Conservation (phyloP, 768 basidiomycete species). For the Cantharellus cinnabarinus region DNA sequence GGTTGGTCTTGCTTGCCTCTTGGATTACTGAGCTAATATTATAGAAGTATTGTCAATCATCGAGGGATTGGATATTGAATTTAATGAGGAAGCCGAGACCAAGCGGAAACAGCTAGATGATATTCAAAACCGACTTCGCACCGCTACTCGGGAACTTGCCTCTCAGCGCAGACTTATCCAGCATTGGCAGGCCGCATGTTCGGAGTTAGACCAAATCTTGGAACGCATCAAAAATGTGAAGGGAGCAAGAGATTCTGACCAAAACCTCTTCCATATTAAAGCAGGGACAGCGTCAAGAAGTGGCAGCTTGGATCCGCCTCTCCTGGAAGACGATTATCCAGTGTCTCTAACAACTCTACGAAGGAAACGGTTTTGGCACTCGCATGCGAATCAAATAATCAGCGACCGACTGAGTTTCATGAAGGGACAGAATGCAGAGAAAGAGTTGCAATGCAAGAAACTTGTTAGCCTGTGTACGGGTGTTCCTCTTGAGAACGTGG, state of each 20-base stretch:
- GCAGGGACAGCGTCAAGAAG: slow-evolving; percentile 21
- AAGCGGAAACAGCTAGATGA: slow-evolving; percentile 80
- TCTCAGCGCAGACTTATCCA: slow-evolving; percentile 77
- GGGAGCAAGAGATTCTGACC: slow-evolving; percentile 33
- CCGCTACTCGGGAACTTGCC: slow-evolving; percentile 75
- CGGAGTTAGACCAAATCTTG: slow-evolving; percentile 59
- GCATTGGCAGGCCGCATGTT: slow-evolving; percentile 47
- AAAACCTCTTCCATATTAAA: too few relatives aligned
- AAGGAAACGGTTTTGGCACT: slow-evolving; percentile 68
- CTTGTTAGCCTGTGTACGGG: slow-evolving; percentile 79
- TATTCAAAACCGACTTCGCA: slow-evolving; percentile 69
- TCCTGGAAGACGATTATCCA: slow-evolving; percentile 20
- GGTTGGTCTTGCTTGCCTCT: background rate
- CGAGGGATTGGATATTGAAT: slow-evolving; percentile 54
- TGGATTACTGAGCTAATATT: slow-evolving; percentile 6
- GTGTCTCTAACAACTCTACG: slow-evolving; percentile 46
- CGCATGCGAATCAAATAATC: slow-evolving; percentile 55
- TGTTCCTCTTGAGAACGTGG: slow-evolving; percentile 71
- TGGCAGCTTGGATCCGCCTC: slow-evolving; percentile 29
- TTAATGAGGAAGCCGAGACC: slow-evolving; percentile 59
- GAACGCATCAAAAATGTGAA: slow-evolving; percentile 74
- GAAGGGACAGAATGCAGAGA: slow-evolving; percentile 67
- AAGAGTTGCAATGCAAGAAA: slow-evolving; percentile 79
- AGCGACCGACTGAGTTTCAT: slow-evolving; percentile 44
- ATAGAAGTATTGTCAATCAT: slow-evolving; percentile 76